Conservation (phyloP, 2,329 filamentous ascomycete species). For the Fusarium sterilihyphosum region DNA sequence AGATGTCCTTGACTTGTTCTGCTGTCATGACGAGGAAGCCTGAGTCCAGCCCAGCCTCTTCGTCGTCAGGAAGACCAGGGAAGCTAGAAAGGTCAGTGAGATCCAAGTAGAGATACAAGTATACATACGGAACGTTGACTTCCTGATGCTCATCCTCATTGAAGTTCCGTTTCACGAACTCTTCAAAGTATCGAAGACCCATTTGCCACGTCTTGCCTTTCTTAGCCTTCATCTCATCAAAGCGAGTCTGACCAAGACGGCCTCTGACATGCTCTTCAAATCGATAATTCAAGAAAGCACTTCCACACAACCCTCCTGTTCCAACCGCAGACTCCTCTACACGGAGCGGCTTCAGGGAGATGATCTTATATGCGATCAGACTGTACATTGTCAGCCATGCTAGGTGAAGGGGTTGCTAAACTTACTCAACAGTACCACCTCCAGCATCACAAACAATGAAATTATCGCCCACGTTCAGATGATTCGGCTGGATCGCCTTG, state of each 20-base stretch:
- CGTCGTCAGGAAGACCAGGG: slow-evolving; percentile 79
- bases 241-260: slow-evolving; percentile 72
- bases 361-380: slow-evolving; percentile 84
- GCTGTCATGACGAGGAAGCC: slow-evolving; percentile 80
- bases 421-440: slow-evolving; percentile 74
- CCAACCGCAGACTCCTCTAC: slow-evolving; percentile 84
- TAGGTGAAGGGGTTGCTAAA: background rate
- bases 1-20: slow-evolving; percentile 76
- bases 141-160: slow-evolving; percentile 81
- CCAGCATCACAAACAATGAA: slow-evolving; percentile 72
- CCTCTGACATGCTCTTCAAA: slow-evolving; percentile 80
- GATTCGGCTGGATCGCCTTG: slow-evolving; percentile 81
- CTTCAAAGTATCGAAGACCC: slow-evolving; percentile 82
- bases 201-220: slow-evolving; percentile 84
- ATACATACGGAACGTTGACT: slow-evolving; percentile 75
- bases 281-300: slow-evolving; percentile 81
- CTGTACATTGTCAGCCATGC: slow-evolving; percentile 47
- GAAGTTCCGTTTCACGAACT: slow-evolving; percentile 87
- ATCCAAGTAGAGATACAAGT: background rate
- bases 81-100: slow-evolving; percentile 57
- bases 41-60: slow-evolving; percentile 77
- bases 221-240: slow-evolving; percentile 79
- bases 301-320: slow-evolving; percentile 80
- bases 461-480: slow-evolving; percentile 74
- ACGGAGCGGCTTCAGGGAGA: slow-evolving; percentile 74